These are phyloP conservation scores for Coniella vitis DNA, from an alignment of 2,329 filamentous ascomycete genomes.

Conservation along the genomic window DNA sequence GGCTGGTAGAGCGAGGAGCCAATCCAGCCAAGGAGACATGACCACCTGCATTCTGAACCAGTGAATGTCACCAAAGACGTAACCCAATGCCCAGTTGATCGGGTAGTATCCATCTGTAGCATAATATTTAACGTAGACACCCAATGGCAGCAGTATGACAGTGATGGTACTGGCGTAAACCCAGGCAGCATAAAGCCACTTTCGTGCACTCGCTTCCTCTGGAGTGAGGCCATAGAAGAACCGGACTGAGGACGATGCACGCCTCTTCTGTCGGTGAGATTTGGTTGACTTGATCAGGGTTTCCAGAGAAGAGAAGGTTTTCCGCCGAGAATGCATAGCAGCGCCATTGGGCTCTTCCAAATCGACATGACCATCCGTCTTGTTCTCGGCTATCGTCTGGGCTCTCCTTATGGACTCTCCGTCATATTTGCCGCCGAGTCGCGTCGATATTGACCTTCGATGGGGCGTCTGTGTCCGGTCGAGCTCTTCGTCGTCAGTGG, in stretches of 20 bases:
- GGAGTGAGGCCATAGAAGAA: conserved; percentile 77
- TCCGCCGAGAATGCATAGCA: conserved; percentile 28
- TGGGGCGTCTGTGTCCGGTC: background rate
- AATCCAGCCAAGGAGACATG: conserved; percentile 15
- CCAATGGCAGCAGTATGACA: conserved; percentile 64
- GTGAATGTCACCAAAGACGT: conserved; percentile 74
- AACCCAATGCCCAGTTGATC: conserved; percentile 86
- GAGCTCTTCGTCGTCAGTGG: conserved; percentile 23
- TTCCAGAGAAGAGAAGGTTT: conserved; percentile 45
- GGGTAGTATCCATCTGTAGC: conserved; percentile 72
- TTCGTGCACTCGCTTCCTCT: conserved; percentile 66
- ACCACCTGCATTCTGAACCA: conserved; percentile 45
- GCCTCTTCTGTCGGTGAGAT: conserved; percentile 54
- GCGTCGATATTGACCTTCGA: conserved; percentile 1
- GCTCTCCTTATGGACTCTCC: conserved; percentile 1
- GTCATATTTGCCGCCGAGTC: background rate
- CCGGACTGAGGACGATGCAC: conserved; percentile 56
- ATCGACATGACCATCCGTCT: background rate
- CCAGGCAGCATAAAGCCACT: conserved; percentile 77
- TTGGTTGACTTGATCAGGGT: conserved; percentile 31
- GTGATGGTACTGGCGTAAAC: conserved; percentile 62
- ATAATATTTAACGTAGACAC: conserved; percentile 58
- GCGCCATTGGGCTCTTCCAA: background rate
- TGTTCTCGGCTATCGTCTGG: background rate
- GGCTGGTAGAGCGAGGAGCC: background rate